These are phyloP conservation scores for Alternaria metachromatica DNA, from an alignment of 2,329 filamentous ascomycete species.

Conservation along the genomic window DNA sequence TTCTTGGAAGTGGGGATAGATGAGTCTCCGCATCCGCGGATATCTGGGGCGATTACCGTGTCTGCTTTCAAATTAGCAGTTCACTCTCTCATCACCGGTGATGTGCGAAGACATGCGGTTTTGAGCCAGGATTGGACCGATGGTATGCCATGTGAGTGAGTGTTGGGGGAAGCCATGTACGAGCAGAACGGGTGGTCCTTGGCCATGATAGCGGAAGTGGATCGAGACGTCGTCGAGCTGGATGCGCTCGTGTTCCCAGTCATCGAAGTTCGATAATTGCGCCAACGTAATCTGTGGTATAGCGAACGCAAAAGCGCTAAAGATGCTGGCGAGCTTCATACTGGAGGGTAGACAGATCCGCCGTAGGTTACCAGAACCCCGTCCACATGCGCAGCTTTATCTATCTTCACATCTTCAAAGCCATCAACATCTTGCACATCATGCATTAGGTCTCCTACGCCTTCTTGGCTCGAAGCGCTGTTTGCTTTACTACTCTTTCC, in stretches of 20 bases:
- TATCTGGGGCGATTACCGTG: slow-evolving; percentile 19
- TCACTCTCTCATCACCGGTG: fast-evolving
- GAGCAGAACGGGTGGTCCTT: background rate
- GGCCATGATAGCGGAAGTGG: background rate
- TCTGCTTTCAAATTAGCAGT: background rate
- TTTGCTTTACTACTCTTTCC: background rate
- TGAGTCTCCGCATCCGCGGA: slow-evolving; percentile 28
- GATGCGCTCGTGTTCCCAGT: background rate
- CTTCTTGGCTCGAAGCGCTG: background rate
- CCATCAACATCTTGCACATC: fast-evolving
- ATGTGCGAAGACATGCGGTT: background rate
- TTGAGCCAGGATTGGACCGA: background rate
- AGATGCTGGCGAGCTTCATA: background rate
- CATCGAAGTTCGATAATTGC: background rate
- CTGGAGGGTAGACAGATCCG: fast-evolving
- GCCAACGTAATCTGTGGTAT: background rate
- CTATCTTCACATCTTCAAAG: background rate
- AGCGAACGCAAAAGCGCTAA: background rate
- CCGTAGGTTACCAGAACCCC: background rate
- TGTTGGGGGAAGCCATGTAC: background rate
- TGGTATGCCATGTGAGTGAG: background rate
- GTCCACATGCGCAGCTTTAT: background rate
- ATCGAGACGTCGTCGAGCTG: background rate
- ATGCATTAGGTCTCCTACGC: background rate
- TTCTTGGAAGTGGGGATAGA: slow-evolving; percentile 49